Evolutionary conservation across 768 basidiomycete genomes (phyloP).

Genomic region (Tylopilus vinaceipallidus): DNA sequence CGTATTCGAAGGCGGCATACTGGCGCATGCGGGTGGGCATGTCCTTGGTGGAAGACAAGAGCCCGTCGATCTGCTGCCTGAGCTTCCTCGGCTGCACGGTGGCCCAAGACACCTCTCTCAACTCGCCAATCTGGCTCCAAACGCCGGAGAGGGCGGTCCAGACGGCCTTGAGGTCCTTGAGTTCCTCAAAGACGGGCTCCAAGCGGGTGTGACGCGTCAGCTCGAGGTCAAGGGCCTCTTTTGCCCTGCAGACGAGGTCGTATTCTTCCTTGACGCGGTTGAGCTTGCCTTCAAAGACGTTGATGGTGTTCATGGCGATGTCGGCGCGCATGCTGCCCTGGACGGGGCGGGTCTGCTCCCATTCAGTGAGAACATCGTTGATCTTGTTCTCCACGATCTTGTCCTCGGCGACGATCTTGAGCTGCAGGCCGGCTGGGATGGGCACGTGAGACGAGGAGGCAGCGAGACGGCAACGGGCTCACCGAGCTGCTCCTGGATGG

Average conservation of each 20-base stretch:
- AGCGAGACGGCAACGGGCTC: conserved; percentile 23
- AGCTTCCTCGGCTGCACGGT: conserved; percentile 93
- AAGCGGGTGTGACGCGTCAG: conserved; percentile 86
- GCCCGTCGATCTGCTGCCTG: conserved; percentile 89
- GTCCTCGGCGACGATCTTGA: conserved; percentile 99
- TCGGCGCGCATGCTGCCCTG: conserved; percentile 97
- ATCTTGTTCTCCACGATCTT: conserved; percentile 97
- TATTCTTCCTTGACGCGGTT: conserved; percentile 91
- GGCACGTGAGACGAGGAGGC: conserved; percentile 3
- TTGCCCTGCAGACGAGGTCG: conserved; percentile 92
- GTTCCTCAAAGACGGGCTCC: conserved; percentile 91
- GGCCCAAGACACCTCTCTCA: conserved; percentile 87
- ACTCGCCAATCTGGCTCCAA: conserved; percentile 89
- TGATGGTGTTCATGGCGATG: conserved; percentile 93
- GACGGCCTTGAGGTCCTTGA: conserved; percentile 95
- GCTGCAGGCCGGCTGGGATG: conserved; percentile 87
- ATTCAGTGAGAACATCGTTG: conserved; percentile 83
- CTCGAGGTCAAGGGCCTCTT: conserved; percentile 95
- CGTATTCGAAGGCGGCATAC: conserved; percentile 97
- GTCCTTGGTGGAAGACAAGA: conserved; percentile 91
- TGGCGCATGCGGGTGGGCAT: conserved; percentile 99
- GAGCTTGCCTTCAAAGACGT: conserved; percentile 90
- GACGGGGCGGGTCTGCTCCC: conserved; percentile 95
- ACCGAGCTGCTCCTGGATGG: conserved; percentile 98
- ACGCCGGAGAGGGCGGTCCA: conserved; percentile 99